A percentile compares a stretch with the other conserved stretches of the same genome.
These are phyloP conservation scores for carrot (Daucus carota) DNA, from an alignment of 129 eudicot species.

Conservation along the genomic window DNA sequence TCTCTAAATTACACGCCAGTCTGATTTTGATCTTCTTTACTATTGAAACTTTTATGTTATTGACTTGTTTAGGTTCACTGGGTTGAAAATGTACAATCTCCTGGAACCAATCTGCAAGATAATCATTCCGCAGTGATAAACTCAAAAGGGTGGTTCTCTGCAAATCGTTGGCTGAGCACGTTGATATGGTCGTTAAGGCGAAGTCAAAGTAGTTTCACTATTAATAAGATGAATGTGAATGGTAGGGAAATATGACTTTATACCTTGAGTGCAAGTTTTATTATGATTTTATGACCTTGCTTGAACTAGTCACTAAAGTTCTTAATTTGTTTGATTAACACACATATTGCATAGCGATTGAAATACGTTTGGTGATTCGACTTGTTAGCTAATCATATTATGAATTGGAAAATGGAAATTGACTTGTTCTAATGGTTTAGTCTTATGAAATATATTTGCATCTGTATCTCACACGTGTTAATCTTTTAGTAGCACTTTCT, in stretches of 20 bases:
- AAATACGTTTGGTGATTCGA: neutral
- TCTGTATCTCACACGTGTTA: neutral
- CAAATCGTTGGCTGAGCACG: neutral
- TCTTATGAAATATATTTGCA: neutral
- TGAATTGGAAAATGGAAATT: neutral
- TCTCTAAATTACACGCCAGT: neutral
- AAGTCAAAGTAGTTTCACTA: neutral
- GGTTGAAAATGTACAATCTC: slow-evolving; percentile 1
- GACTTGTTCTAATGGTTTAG: neutral
- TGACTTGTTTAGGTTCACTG: neutral
- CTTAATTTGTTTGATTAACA: neutral
- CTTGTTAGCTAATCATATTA: neutral
- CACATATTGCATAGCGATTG: neutral
- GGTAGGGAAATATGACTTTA: neutral
- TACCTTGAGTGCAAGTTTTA: neutral
- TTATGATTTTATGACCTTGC: neutral
- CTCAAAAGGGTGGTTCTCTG: neutral
- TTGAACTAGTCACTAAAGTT: neutral
- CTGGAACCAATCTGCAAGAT: neutral
- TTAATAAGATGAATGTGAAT: neutral
- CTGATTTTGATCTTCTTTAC: neutral
- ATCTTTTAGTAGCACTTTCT: neutral
- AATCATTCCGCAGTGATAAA: neutral
- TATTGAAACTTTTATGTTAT: neutral
- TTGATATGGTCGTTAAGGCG: slow-evolving; percentile 1